Conservation (phyloP, 2,329 filamentous ascomycete genomes). For the Capronia americana region DNA sequence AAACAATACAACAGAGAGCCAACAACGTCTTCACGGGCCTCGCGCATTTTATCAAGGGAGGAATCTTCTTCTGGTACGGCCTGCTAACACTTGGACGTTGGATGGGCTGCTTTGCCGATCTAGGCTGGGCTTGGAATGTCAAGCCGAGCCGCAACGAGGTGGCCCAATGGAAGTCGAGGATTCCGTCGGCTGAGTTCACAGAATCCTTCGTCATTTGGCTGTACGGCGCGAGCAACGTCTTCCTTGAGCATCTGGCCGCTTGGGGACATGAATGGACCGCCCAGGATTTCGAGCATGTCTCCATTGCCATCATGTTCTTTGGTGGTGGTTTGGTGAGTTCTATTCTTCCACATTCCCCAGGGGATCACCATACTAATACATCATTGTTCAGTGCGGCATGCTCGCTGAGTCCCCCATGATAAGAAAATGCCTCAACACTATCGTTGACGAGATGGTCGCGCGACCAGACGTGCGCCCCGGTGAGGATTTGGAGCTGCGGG, state of each 20-base stretch:
- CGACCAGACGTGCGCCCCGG: slow-evolving; percentile 41
- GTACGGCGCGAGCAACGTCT: slow-evolving; percentile 89
- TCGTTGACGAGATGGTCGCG: slow-evolving; percentile 51
- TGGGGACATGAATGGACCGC: slow-evolving; percentile 75
- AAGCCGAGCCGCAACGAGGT: slow-evolving; percentile 67
- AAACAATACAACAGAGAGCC: slow-evolving; percentile 47
- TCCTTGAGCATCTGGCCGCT: slow-evolving; percentile 82
- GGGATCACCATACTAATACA: slow-evolving; percentile 3
- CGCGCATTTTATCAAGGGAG: slow-evolving; percentile 93
- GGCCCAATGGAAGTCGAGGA: slow-evolving; percentile 64
- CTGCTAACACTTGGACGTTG: slow-evolving; percentile 85
- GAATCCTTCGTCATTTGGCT: slow-evolving; percentile 90
- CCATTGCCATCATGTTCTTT: slow-evolving; percentile 92
- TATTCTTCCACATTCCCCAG: background rate
- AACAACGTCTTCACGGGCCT: slow-evolving; percentile 78
- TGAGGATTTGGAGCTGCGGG: slow-evolving; percentile 56
- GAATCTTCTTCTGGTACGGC: slow-evolving; percentile 93
- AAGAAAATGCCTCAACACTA: slow-evolving; percentile 62
- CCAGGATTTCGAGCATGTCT: slow-evolving; percentile 87
- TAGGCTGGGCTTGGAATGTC: slow-evolving; percentile 95
- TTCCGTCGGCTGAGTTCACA: slow-evolving; percentile 83
- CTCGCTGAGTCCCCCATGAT: slow-evolving; percentile 77
- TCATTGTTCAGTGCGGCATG: slow-evolving; percentile 71
- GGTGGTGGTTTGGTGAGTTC: slow-evolving; percentile 78
- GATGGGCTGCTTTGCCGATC: slow-evolving; percentile 86